Evolutionary conservation across 306 rosid genomes (phyloP).

Genomic region (Boehmeria nivea): DNA sequence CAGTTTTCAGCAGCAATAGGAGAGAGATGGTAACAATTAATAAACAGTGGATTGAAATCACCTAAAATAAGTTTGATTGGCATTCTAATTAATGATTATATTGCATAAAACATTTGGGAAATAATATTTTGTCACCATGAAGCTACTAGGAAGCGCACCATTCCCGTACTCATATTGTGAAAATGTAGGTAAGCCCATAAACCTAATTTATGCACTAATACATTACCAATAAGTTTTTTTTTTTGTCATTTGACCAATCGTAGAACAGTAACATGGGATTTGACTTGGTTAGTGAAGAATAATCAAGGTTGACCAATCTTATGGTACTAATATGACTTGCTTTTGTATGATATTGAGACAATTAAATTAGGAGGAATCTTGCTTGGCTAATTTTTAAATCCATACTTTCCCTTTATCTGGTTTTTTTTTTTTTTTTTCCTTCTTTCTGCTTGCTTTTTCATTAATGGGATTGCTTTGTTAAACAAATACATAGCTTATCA

Average conservation of each 20-base stretch:
- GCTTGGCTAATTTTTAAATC: not conserved
- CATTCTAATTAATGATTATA: too few species aligned
- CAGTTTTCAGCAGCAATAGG: too few species aligned
- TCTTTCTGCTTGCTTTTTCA: not conserved
- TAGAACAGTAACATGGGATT: conserved; percentile 34
- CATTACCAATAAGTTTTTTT: conserved; percentile 24
- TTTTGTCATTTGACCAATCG: conserved; percentile 40
- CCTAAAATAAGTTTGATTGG: too few species aligned
- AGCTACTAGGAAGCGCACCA: conserved; percentile 13
- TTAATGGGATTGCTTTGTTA: not conserved
- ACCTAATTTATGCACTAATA: conserved; percentile 38
- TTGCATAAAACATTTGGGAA: not conserved
- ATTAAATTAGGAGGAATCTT: conserved; percentile 27
- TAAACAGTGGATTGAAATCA: too few species aligned
- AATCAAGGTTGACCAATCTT: conserved; percentile 38
- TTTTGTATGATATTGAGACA: conserved; percentile 25
- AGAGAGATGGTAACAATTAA: too few species aligned
- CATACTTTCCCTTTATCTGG: not conserved
- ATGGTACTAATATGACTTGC: conserved; percentile 27
- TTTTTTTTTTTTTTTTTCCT: not conserved
- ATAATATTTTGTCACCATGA: not conserved
- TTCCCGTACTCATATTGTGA: conserved; percentile 1
- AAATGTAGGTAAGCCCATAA: conserved; percentile 23
- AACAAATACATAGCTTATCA: conserved; percentile 11
- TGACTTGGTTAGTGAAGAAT: conserved; percentile 32